These are phyloP conservation scores for Sclerotinia subarctica DNA, from an alignment of 2,329 filamentous ascomycete genomes.

Conservation along the genomic window DNA sequence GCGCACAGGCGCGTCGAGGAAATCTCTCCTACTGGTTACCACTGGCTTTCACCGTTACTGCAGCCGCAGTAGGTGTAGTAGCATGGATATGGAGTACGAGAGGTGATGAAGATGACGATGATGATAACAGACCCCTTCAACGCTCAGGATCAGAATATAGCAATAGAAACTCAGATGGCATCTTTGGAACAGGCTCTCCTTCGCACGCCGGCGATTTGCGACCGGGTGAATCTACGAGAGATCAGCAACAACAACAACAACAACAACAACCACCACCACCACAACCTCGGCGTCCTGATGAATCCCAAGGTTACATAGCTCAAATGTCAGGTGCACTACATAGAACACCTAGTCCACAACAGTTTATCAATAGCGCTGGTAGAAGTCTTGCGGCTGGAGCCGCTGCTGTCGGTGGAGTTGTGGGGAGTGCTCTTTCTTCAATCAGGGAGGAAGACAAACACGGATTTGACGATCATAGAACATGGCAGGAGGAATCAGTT, in stretches of 20 bases:
- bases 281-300: constrained; percentile 39
- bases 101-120: constrained; percentile 64
- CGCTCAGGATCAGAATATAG: constrained; percentile 44
- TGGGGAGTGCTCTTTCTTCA: constrained; percentile 77
- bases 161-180: constrained; percentile 35
- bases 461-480: constrained; percentile 79
- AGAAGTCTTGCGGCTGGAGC: constrained; percentile 78
- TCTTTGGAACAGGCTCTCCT: constrained; percentile 41
- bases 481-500: constrained; percentile 89
- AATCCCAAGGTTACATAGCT: constrained; percentile 63
- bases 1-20: constrained; percentile 51
- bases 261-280: too few relatives aligned
- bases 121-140: constrained; percentile 44
- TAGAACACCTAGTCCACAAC: constrained; percentile 81
- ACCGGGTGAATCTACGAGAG: constrained; percentile 40
- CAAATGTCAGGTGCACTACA: constrained; percentile 79
- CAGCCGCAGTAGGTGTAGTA: constrained; percentile 80
- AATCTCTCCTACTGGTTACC: constrained; percentile 85
- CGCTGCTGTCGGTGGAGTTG: constrained; percentile 75
- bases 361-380: constrained; percentile 80
- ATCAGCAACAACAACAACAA: constrained; percentile 24
- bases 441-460: constrained; percentile 81
- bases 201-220: constrained; percentile 42
- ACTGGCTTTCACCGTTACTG: constrained; percentile 78
- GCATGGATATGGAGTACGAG: constrained; percentile 95